Base-by-base conservation (phyloP, 257 asterid genomes). In the Mitragyna speciosa region DNA sequence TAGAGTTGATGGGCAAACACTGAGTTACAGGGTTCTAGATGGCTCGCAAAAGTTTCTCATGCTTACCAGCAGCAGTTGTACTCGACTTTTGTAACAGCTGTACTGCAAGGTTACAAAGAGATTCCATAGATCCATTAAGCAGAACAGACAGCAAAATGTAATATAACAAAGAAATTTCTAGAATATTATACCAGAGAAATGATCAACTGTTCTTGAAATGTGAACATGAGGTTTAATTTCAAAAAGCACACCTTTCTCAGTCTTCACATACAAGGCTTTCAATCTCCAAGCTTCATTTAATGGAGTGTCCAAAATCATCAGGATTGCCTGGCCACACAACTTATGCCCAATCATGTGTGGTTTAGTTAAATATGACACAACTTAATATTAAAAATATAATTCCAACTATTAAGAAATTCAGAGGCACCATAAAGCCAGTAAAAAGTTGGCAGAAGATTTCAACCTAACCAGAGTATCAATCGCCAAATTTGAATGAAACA, bases 201-300 rank as follows among this genome's bases (percentile, higher is more conserved):
- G 87, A 82, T 90, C 91, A 77, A 89, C 93, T 22, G 98, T 94
- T 85, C 99, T 92, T 5, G 99, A 98, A 87, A 95, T 91, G 72
- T 97, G 98, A 71, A 89, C 93, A 82, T 92, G 91, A 75, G 98
- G 97, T 70, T 92, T 93, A 78, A 93, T 91, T 68, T 93, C 92
- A 48, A 95, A 82, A 79, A 95, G 97, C 67, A 88, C 91, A 79
- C 95, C 97, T 83, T 90, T 87, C 78, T 89, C 89, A 33, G 98
- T 95, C 86, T 76, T 95, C 84, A 93, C 99, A 77, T 92, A 95
- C 79, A 95, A 76, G 56, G 98, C 98, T 87, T 90, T 88, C 87
- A 93, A 83, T 77, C 92, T 86, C 64, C 97, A 97, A 78, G 87
- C 76, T 88, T 93, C 93, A 86, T 95, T 95, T 77, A 93, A 84